These are phyloP conservation scores for Ulota crispa DNA, from an alignment of 225 moss, liverwort and hornwort species.

Conservation along the genomic window DNA sequence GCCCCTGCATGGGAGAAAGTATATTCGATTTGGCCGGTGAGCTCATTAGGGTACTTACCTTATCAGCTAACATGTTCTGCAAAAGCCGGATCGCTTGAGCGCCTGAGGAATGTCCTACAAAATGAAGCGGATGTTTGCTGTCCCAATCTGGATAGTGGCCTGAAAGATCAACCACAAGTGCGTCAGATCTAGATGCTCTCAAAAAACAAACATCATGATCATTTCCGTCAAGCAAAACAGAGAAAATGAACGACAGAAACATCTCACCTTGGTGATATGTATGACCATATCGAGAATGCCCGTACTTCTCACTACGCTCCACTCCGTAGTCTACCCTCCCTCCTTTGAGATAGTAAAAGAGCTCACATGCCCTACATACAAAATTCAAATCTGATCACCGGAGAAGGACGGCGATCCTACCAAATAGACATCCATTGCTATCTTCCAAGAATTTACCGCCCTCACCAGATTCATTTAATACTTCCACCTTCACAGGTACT, in stretches of 20 bases:
- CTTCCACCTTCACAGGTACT: constrained; percentile 10
- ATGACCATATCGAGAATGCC: constrained; percentile 74
- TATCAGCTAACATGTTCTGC: constrained; percentile 78
- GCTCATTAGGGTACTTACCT: constrained; percentile 37
- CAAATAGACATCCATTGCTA: not conserved
- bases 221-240: not conserved
- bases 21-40: not conserved
- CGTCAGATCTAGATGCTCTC: constrained; percentile 20
- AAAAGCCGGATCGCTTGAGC: constrained; percentile 76
- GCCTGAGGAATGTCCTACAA: constrained; percentile 87
- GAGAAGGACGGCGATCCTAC: not conserved
- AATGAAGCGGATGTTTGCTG: constrained; percentile 76
- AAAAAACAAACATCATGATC: not conserved
- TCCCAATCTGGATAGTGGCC: constrained; percentile 76
- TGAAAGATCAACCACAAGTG: constrained; percentile 32
- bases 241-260: constrained; percentile 1
- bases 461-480: not conserved
- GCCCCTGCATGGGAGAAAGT: not conserved
- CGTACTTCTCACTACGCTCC: constrained; percentile 50
- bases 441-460: not conserved
- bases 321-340: constrained; percentile 78
- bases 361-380: constrained; percentile 57
- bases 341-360: constrained; percentile 89
- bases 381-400: not conserved
- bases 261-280: constrained; percentile 45